These are phyloP conservation scores for Cymbopogon flexuosus DNA, from an alignment of 202 grass and related monocot species.

Conservation along the genomic window DNA sequence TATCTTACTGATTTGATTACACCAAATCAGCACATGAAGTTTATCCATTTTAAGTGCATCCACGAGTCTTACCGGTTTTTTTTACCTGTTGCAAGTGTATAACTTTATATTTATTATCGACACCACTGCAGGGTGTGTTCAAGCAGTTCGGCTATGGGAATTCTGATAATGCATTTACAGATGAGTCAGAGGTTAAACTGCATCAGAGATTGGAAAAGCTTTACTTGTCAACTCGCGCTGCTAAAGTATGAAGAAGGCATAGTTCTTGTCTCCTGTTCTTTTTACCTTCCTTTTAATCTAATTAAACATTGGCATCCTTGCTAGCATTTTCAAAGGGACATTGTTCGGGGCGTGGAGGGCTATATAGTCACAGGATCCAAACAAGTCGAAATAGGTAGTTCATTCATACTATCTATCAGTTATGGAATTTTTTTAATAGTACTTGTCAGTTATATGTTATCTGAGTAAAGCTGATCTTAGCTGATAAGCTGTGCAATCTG, in stretches of 20 bases:
- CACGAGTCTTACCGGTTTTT: not conserved
- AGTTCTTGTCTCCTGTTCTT: slow-evolving; percentile 9
- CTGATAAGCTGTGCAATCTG: slow-evolving; percentile 12
- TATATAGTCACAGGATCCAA: slow-evolving; percentile 92
- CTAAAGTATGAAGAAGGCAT: slow-evolving; percentile 55
- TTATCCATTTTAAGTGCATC: not conserved
- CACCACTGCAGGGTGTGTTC: slow-evolving; percentile 56
- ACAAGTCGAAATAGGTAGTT: slow-evolving; percentile 88
- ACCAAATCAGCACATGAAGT: not conserved
- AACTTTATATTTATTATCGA: not conserved
- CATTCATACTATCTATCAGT: not conserved
- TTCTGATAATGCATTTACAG: slow-evolving; percentile 66
- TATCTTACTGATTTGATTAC: not conserved
- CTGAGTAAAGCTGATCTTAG: slow-evolving; percentile 14
- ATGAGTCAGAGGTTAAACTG: slow-evolving; percentile 76
- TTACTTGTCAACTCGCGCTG: slow-evolving; percentile 83
- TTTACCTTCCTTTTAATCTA: not conserved
- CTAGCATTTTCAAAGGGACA: slow-evolving; percentile 98
- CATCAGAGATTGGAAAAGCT: slow-evolving; percentile 90
- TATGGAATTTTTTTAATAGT: not conserved
- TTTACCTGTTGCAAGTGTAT: not conserved
- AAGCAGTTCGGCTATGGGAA: slow-evolving; percentile 87
- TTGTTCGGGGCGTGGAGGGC: slow-evolving; percentile 85
- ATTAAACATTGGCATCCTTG: slow-evolving; percentile 37
- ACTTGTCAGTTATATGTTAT: not conserved